Conservation (phyloP, 352 stramenopile species). For the Blastocystis sp. region DNA sequence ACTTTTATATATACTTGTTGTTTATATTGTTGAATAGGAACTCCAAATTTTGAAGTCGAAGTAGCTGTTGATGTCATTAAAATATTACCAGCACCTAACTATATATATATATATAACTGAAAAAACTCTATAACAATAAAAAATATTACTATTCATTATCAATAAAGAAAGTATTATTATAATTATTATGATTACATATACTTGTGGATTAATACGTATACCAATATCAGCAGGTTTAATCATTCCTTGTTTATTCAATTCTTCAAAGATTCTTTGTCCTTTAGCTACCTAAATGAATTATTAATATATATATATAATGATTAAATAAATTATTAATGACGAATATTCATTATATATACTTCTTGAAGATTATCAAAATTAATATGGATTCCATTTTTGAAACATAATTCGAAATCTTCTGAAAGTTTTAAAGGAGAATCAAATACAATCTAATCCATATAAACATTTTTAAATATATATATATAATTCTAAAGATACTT, state of each 20-base stretch:
- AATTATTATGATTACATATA: constrained; percentile 31
- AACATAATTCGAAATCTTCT: constrained; percentile 56
- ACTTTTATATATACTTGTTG: no score
- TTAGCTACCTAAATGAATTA: constrained; percentile 42
- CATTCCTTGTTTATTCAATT: constrained; percentile 43
- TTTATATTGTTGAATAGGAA: constrained; percentile 45
- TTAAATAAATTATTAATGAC: not conserved
- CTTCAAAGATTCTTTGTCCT: constrained; percentile 44
- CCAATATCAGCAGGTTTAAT: constrained; percentile 47
- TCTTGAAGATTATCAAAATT: constrained; percentile 75
- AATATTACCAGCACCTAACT: constrained; percentile 55
- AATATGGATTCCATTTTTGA: constrained; percentile 59
- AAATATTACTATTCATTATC: no score
- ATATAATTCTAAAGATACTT: not conserved
- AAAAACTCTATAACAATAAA: no score
- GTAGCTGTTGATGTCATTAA: constrained; percentile 60
- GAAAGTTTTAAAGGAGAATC: constrained; percentile 70
- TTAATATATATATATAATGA: constrained; percentile 12
- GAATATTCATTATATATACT: constrained; percentile 44
- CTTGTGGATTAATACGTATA: constrained; percentile 67
- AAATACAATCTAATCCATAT: constrained; percentile 53
- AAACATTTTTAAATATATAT: no score
- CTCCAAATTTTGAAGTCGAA: constrained; percentile 66
- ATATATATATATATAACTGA: no score
- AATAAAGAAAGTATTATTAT: no score